These are phyloP conservation scores for Acephala macrosclerotiorum DNA, from an alignment of 2,329 filamentous ascomycete species.

Conservation along the genomic window DNA sequence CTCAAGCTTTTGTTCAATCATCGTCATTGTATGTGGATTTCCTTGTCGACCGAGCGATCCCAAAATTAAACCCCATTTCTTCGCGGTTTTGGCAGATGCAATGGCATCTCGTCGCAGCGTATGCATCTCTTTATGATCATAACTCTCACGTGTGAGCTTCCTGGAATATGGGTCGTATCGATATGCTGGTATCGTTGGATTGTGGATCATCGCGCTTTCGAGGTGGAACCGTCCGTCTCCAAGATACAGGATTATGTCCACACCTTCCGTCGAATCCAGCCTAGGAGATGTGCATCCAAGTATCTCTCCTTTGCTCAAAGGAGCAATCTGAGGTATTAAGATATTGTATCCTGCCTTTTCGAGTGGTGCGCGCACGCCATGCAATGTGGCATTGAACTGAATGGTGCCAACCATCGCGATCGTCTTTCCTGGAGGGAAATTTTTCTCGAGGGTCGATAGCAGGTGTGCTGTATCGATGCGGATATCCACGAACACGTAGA, in stretches of 20 bases:
- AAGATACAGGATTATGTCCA: slow-evolving; percentile 86
- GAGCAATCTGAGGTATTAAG: slow-evolving; percentile 89
- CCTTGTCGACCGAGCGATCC: slow-evolving; percentile 93
- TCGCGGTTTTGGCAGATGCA: slow-evolving; percentile 73
- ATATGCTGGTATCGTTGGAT: slow-evolving; percentile 88
- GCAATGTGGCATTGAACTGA: slow-evolving; percentile 97
- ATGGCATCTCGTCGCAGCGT: slow-evolving; percentile 81
- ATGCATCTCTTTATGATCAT: slow-evolving; percentile 92
- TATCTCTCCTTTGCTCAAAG: slow-evolving; percentile 93
- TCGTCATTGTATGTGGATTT: slow-evolving; percentile 88
- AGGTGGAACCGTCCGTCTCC: slow-evolving; percentile 95
- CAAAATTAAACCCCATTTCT: slow-evolving; percentile 94
- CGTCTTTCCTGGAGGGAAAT: slow-evolving; percentile 84
- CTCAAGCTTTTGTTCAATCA: slow-evolving; percentile 82
- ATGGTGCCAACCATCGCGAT: slow-evolving; percentile 96
- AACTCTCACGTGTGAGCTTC: slow-evolving; percentile 88
- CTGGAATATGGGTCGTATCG: slow-evolving; percentile 96
- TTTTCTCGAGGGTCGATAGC: slow-evolving; percentile 84
- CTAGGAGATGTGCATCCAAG: slow-evolving; percentile 94
- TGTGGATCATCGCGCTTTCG: slow-evolving; percentile 99
- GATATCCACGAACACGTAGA: slow-evolving; percentile 99
- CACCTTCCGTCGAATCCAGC: slow-evolving; percentile 61
- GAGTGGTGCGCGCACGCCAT: slow-evolving; percentile 79
- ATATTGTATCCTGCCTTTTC: slow-evolving; percentile 86
- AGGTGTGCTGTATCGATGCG: slow-evolving; percentile 92